Evolutionary conservation across 345 rosid genomes (phyloP).

Genomic region (Citrus australasica): DNA sequence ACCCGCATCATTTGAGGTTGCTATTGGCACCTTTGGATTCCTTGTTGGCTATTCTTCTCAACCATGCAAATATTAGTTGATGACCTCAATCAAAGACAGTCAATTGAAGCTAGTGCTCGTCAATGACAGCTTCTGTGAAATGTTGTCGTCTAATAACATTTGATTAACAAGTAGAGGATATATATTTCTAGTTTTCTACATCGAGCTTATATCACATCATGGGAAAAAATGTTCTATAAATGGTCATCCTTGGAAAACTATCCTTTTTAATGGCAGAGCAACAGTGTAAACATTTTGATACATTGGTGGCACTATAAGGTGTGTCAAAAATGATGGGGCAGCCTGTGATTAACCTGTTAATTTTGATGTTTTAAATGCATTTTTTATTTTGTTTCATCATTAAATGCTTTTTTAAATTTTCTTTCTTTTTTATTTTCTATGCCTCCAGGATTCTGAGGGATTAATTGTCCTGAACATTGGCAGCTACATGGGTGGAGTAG

Average conservation of each 20-base stretch:
- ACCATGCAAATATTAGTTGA: no score
- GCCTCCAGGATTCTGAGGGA: constrained; percentile 69
- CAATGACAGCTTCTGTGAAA: neutral
- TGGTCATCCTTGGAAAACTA: neutral
- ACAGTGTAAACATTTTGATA: neutral
- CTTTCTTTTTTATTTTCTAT: neutral
- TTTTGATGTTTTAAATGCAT: neutral
- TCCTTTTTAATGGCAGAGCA: neutral
- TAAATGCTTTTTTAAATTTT: neutral
- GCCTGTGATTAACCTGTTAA: neutral
- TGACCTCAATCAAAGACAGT: no score
- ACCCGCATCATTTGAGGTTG: no score
- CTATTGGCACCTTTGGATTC: no score
- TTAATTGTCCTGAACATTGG: constrained; percentile 77
- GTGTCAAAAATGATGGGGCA: neutral
- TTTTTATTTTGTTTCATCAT: neutral
- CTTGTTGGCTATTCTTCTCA: neutral
- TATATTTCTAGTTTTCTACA: neutral
- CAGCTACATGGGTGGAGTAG: constrained; percentile 93
- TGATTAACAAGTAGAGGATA: neutral
- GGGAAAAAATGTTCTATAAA: neutral
- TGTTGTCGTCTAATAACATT: neutral
- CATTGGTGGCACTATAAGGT: neutral
- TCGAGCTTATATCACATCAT: neutral
- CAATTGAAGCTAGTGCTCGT: neutral